These are phyloP conservation scores for Kwoniella sp. DNA, from an alignment of 768 basidiomycete species.

Conservation along the genomic window DNA sequence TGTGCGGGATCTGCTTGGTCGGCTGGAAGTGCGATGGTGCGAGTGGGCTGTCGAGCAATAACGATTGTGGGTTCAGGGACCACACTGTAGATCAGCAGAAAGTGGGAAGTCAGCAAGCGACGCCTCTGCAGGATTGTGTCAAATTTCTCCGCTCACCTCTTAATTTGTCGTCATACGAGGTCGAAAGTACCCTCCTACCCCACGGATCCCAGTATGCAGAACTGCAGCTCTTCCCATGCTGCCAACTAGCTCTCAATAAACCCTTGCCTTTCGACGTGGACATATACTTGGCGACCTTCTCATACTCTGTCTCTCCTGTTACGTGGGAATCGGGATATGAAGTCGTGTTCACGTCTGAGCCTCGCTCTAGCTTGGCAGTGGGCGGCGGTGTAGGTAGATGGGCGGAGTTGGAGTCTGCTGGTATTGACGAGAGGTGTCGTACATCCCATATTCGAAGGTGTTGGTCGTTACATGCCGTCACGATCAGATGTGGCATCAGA, in stretches of 20 bases:
- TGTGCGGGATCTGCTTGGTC: constrained; percentile 47
- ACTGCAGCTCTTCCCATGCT: constrained; percentile 53
- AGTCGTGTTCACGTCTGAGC: background rate
- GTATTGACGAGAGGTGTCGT: constrained; percentile 40
- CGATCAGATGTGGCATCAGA: constrained; percentile 46
- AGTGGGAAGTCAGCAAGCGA: too few relatives aligned
- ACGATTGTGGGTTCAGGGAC: constrained; percentile 43
- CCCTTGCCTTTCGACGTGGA: constrained; percentile 35
- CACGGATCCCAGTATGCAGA: constrained; percentile 58
- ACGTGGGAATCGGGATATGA: constrained; percentile 14
- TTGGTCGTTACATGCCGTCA: constrained; percentile 55
- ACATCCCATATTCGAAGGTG: constrained; percentile 55
- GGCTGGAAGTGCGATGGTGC: constrained; percentile 37
- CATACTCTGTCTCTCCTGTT: constrained; percentile 28
- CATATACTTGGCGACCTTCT: constrained; percentile 29
- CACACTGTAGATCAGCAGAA: constrained; percentile 25
- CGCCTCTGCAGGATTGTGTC: too few relatives aligned
- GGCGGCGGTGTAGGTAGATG: constrained; percentile 3
- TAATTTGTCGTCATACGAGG: constrained; percentile 58
- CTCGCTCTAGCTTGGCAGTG: background rate
- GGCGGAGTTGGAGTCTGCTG: constrained; percentile 4
- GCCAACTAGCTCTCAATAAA: constrained; percentile 38
- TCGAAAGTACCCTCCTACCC: constrained; percentile 56
- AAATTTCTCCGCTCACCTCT: constrained; percentile 51
- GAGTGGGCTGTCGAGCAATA: constrained; percentile 30